Evolutionary conservation across 179 eudicot species (phyloP).

Genomic region (Beta corolliflora): DNA sequence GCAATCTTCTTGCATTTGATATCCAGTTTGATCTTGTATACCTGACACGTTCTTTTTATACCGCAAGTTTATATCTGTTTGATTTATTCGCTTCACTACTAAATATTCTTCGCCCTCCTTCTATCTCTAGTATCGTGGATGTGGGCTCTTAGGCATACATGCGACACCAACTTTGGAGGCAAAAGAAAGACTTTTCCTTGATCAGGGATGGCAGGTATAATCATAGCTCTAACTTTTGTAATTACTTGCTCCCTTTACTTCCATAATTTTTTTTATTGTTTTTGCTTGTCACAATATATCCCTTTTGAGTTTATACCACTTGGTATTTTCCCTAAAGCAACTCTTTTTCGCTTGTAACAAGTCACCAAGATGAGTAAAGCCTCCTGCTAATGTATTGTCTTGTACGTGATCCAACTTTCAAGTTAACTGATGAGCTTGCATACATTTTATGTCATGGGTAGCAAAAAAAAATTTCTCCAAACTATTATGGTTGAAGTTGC

Average conservation of each 20-base stretch:
- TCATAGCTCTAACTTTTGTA: not conserved
- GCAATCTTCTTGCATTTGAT: not conserved
- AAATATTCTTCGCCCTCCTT: slow-evolving; percentile 1
- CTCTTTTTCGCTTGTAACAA: not conserved
- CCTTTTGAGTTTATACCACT: not conserved
- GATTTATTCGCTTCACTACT: not conserved
- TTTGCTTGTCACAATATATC: not conserved
- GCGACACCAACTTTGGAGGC: slow-evolving; percentile 91
- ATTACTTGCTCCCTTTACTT: not conserved
- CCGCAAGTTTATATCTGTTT: not conserved
- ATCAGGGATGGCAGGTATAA: slow-evolving; percentile 99
- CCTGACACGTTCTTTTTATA: not conserved
- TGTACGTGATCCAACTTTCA: not conserved
- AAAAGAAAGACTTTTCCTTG: slow-evolving; percentile 85
- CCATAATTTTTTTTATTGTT: not conserved
- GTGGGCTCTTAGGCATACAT: slow-evolving; percentile 83
- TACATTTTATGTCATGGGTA: not conserved
- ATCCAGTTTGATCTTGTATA: not conserved
- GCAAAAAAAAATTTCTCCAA: not conserved
- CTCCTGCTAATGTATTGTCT: not conserved
- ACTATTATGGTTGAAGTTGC: not conserved
- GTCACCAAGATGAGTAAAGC: slow-evolving; percentile 2
- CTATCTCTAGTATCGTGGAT: slow-evolving; percentile 77
- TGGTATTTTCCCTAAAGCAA: not conserved
- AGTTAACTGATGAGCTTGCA: not conserved